Evolutionary conservation across 2,329 filamentous ascomycete genomes (phyloP).

Genomic region (Elsinoe batatas): DNA sequence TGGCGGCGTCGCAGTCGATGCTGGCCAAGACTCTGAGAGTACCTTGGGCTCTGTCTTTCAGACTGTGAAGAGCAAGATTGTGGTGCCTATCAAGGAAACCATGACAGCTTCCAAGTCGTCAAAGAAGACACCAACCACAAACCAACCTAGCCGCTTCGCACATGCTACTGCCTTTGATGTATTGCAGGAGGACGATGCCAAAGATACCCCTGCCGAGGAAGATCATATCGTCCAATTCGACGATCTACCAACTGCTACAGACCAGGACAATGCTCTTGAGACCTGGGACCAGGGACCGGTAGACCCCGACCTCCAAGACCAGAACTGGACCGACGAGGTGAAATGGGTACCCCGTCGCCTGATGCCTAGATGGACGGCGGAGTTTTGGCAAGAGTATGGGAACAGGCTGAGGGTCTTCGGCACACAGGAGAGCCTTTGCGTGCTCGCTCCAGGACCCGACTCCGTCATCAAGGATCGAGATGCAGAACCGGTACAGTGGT

Average conservation of each 20-base stretch:
- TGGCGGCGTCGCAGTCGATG: slow-evolving; percentile 16
- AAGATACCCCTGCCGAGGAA: slow-evolving; percentile 8
- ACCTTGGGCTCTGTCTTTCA: slow-evolving; percentile 6
- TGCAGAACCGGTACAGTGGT: slow-evolving; percentile 5
- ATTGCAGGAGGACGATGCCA: slow-evolving; percentile 20
- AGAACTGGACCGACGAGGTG: background rate
- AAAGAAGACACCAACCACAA: background rate
- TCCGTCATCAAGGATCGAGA: slow-evolving; percentile 1
- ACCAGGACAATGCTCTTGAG: slow-evolving; percentile 12
- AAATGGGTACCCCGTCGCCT: slow-evolving; percentile 5
- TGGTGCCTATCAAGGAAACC: background rate
- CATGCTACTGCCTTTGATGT: slow-evolving; percentile 26
- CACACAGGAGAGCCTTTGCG: slow-evolving; percentile 43
- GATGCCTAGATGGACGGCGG: slow-evolving; percentile 42
- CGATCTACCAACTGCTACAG: slow-evolving; percentile 5
- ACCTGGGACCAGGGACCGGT: background rate
- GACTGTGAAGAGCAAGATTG: slow-evolving; percentile 13
- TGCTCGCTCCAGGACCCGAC: background rate
- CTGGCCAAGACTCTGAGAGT: background rate
- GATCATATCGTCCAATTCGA: slow-evolving; percentile 14
- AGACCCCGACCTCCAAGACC: background rate
- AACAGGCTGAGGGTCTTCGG: slow-evolving; percentile 53
- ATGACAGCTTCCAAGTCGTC: background rate
- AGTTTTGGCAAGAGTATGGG: slow-evolving; percentile 50
- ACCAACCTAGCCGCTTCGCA: slow-evolving; percentile 20